phyloP scores from a whole-genome alignment of 2,329 filamentous ascomycete species.

The Diaporthe citrichinensis region DNA sequence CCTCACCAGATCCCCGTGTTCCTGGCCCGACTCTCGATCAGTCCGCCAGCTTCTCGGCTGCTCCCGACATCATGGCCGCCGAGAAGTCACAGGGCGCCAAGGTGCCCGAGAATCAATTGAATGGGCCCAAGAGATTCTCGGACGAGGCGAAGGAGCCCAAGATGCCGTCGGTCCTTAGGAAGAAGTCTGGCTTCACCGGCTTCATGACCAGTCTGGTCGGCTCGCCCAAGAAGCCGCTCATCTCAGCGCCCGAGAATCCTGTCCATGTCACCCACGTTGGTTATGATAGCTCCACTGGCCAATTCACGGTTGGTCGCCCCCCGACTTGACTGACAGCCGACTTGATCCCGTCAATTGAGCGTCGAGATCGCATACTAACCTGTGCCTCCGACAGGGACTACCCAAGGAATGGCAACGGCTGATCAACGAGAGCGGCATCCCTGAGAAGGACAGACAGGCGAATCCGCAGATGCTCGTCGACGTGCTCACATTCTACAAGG shows the following conservation, averaged over 20 bases:
- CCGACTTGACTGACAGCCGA: slow-evolving; percentile 19
- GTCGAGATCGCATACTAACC: slow-evolving; percentile 42
- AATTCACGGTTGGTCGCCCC: slow-evolving; percentile 84
- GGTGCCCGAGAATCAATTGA: slow-evolving; percentile 60
- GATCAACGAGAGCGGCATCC: slow-evolving; percentile 95
- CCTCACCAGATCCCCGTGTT: slow-evolving; percentile 67
- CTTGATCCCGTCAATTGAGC: slow-evolving; percentile 43
- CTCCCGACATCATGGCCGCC: slow-evolving; percentile 64
- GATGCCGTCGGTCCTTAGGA: slow-evolving; percentile 72
- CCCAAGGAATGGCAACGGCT: slow-evolving; percentile 98
- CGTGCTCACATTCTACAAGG: slow-evolving; percentile 97
- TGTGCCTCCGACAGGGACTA: slow-evolving; percentile 74
- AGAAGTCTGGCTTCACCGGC: slow-evolving; percentile 90
- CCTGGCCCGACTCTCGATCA: slow-evolving; percentile 70
- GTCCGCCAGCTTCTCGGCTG: slow-evolving; percentile 74
- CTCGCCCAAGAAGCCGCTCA: slow-evolving; percentile 90
- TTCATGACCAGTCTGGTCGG: slow-evolving; percentile 88
- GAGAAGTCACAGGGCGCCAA: slow-evolving; percentile 59
- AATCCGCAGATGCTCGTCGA: slow-evolving; percentile 96
- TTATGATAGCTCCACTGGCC: slow-evolving; percentile 95
- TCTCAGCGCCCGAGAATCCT: slow-evolving; percentile 97
- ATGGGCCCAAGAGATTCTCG: slow-evolving; percentile 80
- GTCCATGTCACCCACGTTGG: slow-evolving; percentile 98
- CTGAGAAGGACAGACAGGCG: slow-evolving; percentile 94
- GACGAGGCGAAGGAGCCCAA: slow-evolving; percentile 80